Base-by-base conservation (phyloP, 192 early-diverging fungal species). In the Coemansia guatemalensis region DNA sequence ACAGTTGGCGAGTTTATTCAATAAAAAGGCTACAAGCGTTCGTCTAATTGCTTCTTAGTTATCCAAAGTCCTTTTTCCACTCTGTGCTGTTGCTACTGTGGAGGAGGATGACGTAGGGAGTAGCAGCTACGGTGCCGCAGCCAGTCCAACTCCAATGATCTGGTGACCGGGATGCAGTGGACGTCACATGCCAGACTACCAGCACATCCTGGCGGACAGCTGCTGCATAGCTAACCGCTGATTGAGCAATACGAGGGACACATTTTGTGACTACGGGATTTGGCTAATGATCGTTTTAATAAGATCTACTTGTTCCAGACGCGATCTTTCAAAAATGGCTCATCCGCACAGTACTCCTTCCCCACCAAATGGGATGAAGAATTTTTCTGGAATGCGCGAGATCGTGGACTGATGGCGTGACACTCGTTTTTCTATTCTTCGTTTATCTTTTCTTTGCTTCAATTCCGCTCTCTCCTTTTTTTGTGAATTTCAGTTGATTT, bases 51-150 rank as follows among this genome's bases (percentile, higher is more conserved):
- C n/a, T n/a, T n/a, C n/a, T n/a, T n/a, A n/a, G n/a, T n/a, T n/a
- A n/a, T n/a, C n/a, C n/a, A n/a, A n/a, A n/a, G n/a, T n/a, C n/a
- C n/a, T n/a, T n/a, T n/a, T n/a, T n/a, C n/a, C n/a, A n/a, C n/a
- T n/a, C n/a, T n/a, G n/a, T 9, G 41, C 44, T 11, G 52, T 32
- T 47, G 25, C 25, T 17, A 21, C 22, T 24, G 22, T 12, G 12
- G 29, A 33, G 8, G 11, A 4, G 3, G 35, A 39, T 11, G 35
- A 39, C 2, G 20, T 21, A 14, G 54, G 6, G 33, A 33, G 22
- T 23, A 4, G 48, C 63, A 33, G 52, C 49, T 67, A n/a, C 51
- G 39, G 48, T 74, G 72, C 33, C 66, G 57, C 61, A 68, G 56
- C 26, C 14, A 54, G 30, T 55, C 65, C 33, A 51, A 33, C 12